Evolutionary conservation across 805 yeast species (phyloP), one percentile per base, ranked within the genome.

Genomic region (Myxozyma kluyveri): DNA sequence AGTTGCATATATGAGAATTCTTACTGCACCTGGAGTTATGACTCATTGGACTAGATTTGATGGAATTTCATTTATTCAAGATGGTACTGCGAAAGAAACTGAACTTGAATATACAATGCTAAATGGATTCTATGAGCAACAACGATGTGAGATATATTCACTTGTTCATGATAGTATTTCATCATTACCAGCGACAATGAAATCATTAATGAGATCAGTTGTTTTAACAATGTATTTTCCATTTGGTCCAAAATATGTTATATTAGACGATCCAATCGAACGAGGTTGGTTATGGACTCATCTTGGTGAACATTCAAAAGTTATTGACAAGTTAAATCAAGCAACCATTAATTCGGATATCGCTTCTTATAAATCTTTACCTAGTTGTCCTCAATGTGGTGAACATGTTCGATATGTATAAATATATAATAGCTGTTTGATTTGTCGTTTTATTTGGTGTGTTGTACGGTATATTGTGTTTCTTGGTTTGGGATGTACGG

Each of bases 201-300:
- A 9, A 9, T 29, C 33, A 29, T 9, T 29, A 14, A 14, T 14
- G 33, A 9, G 33, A 9, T 31, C 50, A 9, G 45, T 41, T 17
- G 21, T 47, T 3, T 23, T 39, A 45, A 27, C 6, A n/a, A 27
- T 29, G 2, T n/a, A 29, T 14, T 39, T 47, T 14, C 50, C 50
- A 6, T 22, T 40, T 5, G 50, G 50, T 3, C 24, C 24, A 10
- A 26, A 12, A 4, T 35, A 27, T 2, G 41, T 33, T 5, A 7
- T 22, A 23, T 33, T 47, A 10, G 19, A 21, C 10, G 45, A 47
- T 40, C 45, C 45, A 5, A 26, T 21, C 7, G 45, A 47, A 17
- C 17, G 50, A 21, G 50, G 50, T 6, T 47, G 50, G 50, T 9
- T 47, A 4, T 47, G 50, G 50, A 41, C 12, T 17, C 43, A 37